Conservation (phyloP, 495 filamentous ascomycete species). For the Aspergillus nanangensis region DNA sequence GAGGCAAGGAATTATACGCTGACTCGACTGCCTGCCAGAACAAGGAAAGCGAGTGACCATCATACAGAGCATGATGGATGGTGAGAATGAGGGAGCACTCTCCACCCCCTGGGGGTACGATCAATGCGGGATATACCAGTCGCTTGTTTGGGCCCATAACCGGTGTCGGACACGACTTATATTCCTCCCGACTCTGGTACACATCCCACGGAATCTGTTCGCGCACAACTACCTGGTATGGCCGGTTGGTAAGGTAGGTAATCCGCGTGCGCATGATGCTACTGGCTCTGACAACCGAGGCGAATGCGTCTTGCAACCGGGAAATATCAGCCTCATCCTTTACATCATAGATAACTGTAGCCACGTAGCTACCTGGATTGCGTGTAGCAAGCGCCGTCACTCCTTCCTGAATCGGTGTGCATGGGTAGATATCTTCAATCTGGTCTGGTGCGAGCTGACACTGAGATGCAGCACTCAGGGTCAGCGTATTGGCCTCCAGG, state of each 20-base stretch:
- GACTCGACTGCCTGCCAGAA: conserved; percentile 6
- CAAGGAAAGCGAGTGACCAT: conserved; percentile 15
- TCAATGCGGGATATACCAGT: too few species aligned
- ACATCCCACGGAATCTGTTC: too few species aligned
- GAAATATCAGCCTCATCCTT: not conserved
- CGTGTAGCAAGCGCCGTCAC: conserved; percentile 33
- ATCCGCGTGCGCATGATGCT: conserved; percentile 33
- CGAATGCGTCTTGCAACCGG: not conserved
- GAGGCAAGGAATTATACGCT: not conserved
- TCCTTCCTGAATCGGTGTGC: conserved; percentile 51
- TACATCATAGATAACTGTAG: not conserved
- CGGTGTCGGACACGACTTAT: too few species aligned
- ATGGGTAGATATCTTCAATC: conserved; percentile 50
- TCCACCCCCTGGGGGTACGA: too few species aligned
- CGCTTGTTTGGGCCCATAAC: too few species aligned
- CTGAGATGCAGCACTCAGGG: conserved; percentile 10
- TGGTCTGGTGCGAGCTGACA: conserved; percentile 1
- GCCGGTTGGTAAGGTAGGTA: not conserved
- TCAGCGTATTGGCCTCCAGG: too few species aligned
- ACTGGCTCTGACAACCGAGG: conserved; percentile 7
- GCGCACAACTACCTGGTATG: too few species aligned
- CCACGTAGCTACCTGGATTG: not conserved
- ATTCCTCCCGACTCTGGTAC: too few species aligned
- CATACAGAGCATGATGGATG: conserved; percentile 29
- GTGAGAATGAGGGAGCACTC: conserved; percentile 19